Evolutionary conservation across 495 filamentous ascomycete genomes (phyloP).

Genomic region (Tuber magnatum): DNA sequence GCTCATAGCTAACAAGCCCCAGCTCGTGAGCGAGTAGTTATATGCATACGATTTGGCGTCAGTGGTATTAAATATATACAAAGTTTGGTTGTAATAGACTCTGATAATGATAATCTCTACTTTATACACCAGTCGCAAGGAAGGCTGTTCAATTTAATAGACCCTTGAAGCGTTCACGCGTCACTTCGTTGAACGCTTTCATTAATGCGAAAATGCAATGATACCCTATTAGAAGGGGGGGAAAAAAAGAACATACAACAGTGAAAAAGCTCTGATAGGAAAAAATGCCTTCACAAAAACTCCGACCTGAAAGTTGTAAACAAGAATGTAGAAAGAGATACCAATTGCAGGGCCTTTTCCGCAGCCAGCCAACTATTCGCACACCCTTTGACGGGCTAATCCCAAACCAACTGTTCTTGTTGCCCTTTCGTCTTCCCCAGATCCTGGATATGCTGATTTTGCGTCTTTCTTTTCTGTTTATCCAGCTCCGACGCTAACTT

Average conservation of each 20-base stretch:
- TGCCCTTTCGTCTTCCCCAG: constrained; percentile 30
- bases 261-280: not conserved
- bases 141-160: not conserved
- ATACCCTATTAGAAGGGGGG: not conserved
- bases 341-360: not conserved
- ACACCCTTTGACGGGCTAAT: constrained; percentile 8
- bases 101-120: not conserved
- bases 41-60: not conserved
- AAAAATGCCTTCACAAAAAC: not conserved
- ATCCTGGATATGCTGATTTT: constrained; percentile 32
- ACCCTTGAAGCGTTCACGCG: not conserved
- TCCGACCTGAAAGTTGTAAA: not conserved
- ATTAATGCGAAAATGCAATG: not conserved
- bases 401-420: constrained; percentile 32
- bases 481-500: constrained; percentile 26
- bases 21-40: constrained; percentile 11
- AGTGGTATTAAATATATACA: not conserved
- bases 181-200: not conserved
- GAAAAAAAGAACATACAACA: not conserved
- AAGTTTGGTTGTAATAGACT: not conserved
- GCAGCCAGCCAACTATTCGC: constrained; percentile 2
- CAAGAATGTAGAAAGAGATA: not conserved
- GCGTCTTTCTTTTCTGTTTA: constrained; percentile 27
- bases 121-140: not conserved
- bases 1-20: not conserved